These are phyloP conservation scores for Mycena rosella DNA, from an alignment of 768 basidiomycete genomes.

Conservation along the genomic window DNA sequence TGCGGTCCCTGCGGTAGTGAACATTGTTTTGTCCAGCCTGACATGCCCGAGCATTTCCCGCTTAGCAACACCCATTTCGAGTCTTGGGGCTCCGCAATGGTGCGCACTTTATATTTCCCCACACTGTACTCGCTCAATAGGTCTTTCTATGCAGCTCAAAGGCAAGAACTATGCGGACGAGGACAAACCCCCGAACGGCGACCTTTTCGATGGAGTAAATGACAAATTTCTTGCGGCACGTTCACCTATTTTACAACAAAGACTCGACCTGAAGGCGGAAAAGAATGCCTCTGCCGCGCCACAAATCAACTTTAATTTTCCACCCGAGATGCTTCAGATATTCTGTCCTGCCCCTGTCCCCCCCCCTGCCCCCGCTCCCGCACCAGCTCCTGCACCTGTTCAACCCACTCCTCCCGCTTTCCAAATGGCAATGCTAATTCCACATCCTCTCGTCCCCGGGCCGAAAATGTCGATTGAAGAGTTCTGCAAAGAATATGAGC, in stretches of 20 bases:
- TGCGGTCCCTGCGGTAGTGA: background rate
- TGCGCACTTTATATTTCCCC: no score
- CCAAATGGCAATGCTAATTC: conserved; percentile 3
- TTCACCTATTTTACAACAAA: no score
- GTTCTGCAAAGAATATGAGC: background rate
- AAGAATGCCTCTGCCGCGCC: no score
- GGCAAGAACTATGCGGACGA: background rate
- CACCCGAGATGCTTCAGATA: background rate
- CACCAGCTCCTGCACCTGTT: background rate
- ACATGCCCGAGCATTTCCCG: background rate
- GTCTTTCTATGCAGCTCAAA: background rate
- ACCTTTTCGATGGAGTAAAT: background rate
- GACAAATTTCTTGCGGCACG: no score
- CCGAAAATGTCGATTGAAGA: background rate
- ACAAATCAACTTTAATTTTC: conserved; percentile 12
- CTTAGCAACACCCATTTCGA: background rate
- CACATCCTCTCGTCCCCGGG: background rate
- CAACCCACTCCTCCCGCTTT: background rate
- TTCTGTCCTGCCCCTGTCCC: background rate
- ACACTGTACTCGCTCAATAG: no score
- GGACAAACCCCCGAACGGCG: conserved; percentile 3
- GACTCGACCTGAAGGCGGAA: no score
- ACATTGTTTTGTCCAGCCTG: background rate
- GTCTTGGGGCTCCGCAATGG: background rate
- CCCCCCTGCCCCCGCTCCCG: no score